Percentiles rank a stretch among this genome's conserved stretches.
Evolutionary conservation across 495 filamentous ascomycete genomes (phyloP).

Genomic region (Hamigera avellanea): DNA sequence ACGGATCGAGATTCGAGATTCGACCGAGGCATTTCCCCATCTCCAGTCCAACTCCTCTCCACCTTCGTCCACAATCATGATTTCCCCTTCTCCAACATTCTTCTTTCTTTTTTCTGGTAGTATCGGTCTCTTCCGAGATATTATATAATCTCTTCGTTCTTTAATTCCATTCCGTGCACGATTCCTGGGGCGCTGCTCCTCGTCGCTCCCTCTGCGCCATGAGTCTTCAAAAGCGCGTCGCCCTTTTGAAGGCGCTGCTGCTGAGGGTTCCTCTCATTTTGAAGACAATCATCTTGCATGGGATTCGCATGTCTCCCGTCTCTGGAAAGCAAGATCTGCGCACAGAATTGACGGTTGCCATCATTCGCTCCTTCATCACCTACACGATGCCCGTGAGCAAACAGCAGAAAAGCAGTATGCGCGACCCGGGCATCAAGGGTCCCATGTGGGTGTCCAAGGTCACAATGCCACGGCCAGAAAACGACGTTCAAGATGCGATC

Average conservation of each 20-base stretch:
- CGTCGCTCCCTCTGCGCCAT: too few species aligned
- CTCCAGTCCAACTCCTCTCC: too few species aligned
- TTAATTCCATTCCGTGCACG: too few species aligned
- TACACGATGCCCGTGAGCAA: conserved; percentile 39
- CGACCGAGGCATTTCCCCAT: too few species aligned
- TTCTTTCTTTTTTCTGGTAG: too few species aligned
- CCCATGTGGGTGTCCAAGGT: conserved; percentile 70
- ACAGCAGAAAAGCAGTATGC: conserved; percentile 48
- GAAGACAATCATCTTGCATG: conserved; percentile 55
- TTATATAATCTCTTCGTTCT: too few species aligned
- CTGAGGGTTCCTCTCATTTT: conserved; percentile 54
- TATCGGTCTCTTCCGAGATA: too few species aligned
- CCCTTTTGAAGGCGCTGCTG: conserved; percentile 26
- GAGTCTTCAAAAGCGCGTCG: too few species aligned
- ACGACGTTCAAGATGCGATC: conserved; percentile 46
- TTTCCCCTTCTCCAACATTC: too few species aligned
- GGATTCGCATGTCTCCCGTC: conserved; percentile 51
- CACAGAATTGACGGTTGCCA: conserved; percentile 58
- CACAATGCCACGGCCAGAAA: conserved; percentile 42
- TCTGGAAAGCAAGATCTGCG: conserved; percentile 68
- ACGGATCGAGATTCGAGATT: too few species aligned
- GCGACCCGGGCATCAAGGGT: conserved; percentile 61
- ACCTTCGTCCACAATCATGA: too few species aligned
- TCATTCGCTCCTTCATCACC: conserved; percentile 54
- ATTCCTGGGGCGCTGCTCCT: too few species aligned